Base-by-base conservation (phyloP, 2,329 filamentous ascomycete genomes). In the Curvularia sp. region DNA sequence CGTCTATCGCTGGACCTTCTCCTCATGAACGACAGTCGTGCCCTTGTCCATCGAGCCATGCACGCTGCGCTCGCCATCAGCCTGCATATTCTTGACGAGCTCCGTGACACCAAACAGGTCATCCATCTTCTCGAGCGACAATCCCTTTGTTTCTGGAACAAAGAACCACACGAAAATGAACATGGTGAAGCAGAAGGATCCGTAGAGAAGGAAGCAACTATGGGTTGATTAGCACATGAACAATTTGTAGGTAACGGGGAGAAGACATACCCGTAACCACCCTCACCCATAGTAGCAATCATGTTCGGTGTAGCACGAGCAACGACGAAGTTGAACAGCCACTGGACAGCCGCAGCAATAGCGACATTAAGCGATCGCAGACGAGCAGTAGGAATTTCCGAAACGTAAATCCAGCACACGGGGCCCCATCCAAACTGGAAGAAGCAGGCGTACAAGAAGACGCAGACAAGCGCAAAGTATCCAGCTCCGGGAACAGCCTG, bases 281-380 rank as follows among this genome's bases (percentile, higher is more conserved):
- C 76, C 15, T 70, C 69, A 9, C 82, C 83, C 51, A 84, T 80
- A 0, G 81, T 85, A 9, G 81, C 81, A 68, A 91, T 81, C 88
- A 91, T 91, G 47, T 84, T 86, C 1, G 88, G 85, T 3, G 88
- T 87, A 33, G 87, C 86, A 57, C 87, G 80, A 1, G 89, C 88
- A 56, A 91, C 86, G 9, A 90, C 84, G 60, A 91, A 89, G 71
- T 92, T 92, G 75, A 91, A 91, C 4, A 91, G 75, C 88, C 88
- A 90, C 68, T 91, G 56, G 2, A 52, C 46, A 26, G 86, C 86
- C 0, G 89, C 88, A 0, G 84, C 88, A 47, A 91, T 80, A 1
- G 88, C 84, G 6, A 91, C 88, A 68, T 90, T 91, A 64, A 89
- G 78, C 18, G 85, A 86, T 55, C 89, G 80, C 7, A 91, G 80